Evolutionary conservation across 163 green algal species (phyloP).

Genomic region (Trebouxiophyceae sp.): DNA sequence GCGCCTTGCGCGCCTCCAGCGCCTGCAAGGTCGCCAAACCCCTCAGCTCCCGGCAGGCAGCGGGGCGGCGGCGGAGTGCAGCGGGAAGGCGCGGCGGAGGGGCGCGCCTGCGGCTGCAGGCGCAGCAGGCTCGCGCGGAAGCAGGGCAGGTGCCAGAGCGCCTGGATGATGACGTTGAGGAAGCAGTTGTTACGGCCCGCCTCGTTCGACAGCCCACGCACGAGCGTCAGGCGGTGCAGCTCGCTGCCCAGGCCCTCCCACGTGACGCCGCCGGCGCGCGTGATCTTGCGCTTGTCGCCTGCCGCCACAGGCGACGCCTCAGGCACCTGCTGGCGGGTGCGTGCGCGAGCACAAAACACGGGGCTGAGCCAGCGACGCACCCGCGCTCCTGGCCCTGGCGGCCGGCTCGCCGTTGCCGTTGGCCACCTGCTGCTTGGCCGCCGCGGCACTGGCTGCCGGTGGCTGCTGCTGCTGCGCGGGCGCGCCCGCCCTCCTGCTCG

Average conservation of each 20-base stretch:
- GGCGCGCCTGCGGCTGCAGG: conserved; percentile 11
- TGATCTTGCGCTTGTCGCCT: conserved; percentile 15
- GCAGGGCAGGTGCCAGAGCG: conserved; percentile 49
- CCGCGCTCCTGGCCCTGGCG: too few species aligned
- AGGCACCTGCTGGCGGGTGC: too few species aligned
- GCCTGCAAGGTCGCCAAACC: conserved; percentile 3
- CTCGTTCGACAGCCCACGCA: conserved; percentile 24
- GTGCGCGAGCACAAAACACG: too few species aligned
- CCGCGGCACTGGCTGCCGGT: too few species aligned
- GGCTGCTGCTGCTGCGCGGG: too few species aligned
- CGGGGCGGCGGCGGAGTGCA: too few species aligned
- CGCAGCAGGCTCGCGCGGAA: conserved; percentile 55
- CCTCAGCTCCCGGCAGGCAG: neutral
- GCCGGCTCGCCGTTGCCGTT: too few species aligned
- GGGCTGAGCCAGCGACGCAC: too few species aligned
- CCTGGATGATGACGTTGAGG: conserved; percentile 68
- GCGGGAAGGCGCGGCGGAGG: too few species aligned
- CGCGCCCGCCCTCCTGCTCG: too few species aligned
- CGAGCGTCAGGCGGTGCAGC: conserved; percentile 19
- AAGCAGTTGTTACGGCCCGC: conserved; percentile 52
- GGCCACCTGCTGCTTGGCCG: too few species aligned
- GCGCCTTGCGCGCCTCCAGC: neutral
- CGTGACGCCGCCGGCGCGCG: conserved; percentile 9
- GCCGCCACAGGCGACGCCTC: neutral
- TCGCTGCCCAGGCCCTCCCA: conserved; percentile 17